Base-by-base conservation (phyloP, 176 grass and related monocot species). In the Phyllostachys edulis region DNA sequence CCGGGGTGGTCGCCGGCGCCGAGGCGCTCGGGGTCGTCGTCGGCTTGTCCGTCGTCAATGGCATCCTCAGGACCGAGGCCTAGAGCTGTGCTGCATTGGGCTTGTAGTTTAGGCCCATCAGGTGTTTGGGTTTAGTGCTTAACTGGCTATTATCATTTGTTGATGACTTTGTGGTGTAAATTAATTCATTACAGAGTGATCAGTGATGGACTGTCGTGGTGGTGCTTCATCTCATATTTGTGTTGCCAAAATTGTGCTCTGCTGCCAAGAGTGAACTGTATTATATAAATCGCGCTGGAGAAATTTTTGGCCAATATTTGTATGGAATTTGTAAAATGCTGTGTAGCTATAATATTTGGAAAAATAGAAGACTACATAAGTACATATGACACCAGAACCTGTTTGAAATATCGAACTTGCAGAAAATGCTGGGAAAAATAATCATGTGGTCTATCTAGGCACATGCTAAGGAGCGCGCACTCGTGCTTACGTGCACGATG, bases 11-110 rank as follows among this genome's bases (percentile, higher is more conserved):
- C 2, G 95, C 87, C 70, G 95, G 88, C 21, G 90, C 88, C 5
- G 95, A 97, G 92, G 95, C 82, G 1, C 81, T 97, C 50, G 92
- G 92, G 14, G 92, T 97, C 26, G 80, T 90, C 27, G 84, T 92
- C 0, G 90, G 90, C 38, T 32, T 97, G 50, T 93, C 95, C 57
- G 92, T 97, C 15, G 92, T 97, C 73, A 90, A 94, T 67, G 87
- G 95, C 51, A 97, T 97, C 84, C 85, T 97, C 8, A 80, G 80
- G 56, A 65, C 90, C 17, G 92, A 97, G 64, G 42, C 71, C 6
- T 78, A 94, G 92, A 80, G 13, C 12, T 38, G 27, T 7, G 15
- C 12, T 24, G 0, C 6, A 0, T 12, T 2, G 41, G 42, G 54
- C 20, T 14, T 42, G 2, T 73, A 23, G 7, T 17, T 82, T 82